phyloP scores from a whole-genome alignment of 164 flowering plant genomes.

The Umbellularia californica region DNA sequence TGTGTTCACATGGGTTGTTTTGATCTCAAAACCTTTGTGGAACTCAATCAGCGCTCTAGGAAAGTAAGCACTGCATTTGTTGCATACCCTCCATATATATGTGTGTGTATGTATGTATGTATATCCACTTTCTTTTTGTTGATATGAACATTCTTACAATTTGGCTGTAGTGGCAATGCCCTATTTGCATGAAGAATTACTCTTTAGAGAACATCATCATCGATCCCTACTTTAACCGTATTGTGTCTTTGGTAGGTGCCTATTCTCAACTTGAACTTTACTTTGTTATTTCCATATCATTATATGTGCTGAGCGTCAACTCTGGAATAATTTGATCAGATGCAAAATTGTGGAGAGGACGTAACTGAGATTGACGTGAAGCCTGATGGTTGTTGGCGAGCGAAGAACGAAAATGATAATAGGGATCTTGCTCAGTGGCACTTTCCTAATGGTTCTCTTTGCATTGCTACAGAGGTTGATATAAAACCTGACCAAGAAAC shows the following conservation, averaged over 20 bases:
- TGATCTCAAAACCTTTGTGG: constrained; percentile 93
- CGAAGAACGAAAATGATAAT: constrained; percentile 56
- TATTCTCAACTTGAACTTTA: constrained; percentile 5
- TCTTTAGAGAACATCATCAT: constrained; percentile 74
- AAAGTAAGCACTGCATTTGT: constrained; percentile 49
- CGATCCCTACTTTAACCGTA: constrained; percentile 90
- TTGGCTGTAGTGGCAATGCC: constrained; percentile 95
- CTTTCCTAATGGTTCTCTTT: constrained; percentile 66
- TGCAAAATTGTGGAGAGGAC: constrained; percentile 83
- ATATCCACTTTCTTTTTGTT: background rate
- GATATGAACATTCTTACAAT: background rate
- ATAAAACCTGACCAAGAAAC: constrained; percentile 39
- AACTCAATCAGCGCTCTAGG: constrained; percentile 89
- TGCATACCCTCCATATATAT: background rate
- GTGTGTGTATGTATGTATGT: background rate
- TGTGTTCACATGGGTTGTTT: constrained; percentile 97
- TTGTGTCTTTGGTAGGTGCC: constrained; percentile 61
- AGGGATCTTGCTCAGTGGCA: constrained; percentile 78
- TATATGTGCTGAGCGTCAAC: background rate
- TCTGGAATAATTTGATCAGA: constrained; percentile 32
- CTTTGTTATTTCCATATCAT: background rate
- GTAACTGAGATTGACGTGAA: constrained; percentile 83
- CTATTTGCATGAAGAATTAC: constrained; percentile 90
- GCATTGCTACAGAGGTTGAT: constrained; percentile 31
- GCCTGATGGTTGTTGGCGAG: constrained; percentile 99